A percentile compares a stretch with the other conserved stretches of the same genome.
Evolutionary conservation across 495 filamentous ascomycete genomes (phyloP).

Genomic region (Penicillium daleae): DNA sequence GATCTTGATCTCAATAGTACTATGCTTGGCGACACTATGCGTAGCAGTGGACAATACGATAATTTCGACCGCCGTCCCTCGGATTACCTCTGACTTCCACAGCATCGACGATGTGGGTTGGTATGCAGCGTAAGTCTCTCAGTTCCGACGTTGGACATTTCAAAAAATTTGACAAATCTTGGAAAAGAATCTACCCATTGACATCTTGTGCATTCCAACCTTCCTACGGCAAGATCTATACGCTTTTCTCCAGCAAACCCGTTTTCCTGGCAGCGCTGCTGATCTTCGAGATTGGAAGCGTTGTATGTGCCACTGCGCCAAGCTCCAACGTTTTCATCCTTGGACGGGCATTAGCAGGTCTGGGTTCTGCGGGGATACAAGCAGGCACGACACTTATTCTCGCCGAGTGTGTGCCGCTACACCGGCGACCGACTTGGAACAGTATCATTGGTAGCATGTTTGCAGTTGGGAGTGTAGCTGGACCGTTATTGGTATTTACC

Average conservation of each 20-base stretch:
- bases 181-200: conserved; percentile 56
- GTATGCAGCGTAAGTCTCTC: conserved; percentile 53
- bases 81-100: conserved; percentile 67
- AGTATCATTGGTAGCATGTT: conserved; percentile 12
- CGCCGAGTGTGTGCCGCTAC: background rate
- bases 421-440: background rate
- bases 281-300: conserved; percentile 70
- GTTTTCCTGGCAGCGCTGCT: conserved; percentile 62
- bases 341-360: conserved; percentile 25
- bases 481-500: conserved; percentile 7
- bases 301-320: conserved; percentile 68
- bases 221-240: conserved; percentile 65
- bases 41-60: conserved; percentile 42
- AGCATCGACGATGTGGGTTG: conserved; percentile 66
- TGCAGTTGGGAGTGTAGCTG: conserved; percentile 12
- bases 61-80: conserved; percentile 70
- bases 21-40: conserved; percentile 7
- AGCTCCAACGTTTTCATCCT: conserved; percentile 61
- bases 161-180: background rate
- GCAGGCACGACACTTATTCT: background rate
- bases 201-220: conserved; percentile 62
- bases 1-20: conserved; percentile 9
- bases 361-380: conserved; percentile 26
- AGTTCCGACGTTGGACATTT: background rate
- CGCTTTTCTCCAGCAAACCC: conserved; percentile 56